phyloP scores from a whole-genome alignment of 805 yeast genomes.

The Lipomyces orientalis region DNA sequence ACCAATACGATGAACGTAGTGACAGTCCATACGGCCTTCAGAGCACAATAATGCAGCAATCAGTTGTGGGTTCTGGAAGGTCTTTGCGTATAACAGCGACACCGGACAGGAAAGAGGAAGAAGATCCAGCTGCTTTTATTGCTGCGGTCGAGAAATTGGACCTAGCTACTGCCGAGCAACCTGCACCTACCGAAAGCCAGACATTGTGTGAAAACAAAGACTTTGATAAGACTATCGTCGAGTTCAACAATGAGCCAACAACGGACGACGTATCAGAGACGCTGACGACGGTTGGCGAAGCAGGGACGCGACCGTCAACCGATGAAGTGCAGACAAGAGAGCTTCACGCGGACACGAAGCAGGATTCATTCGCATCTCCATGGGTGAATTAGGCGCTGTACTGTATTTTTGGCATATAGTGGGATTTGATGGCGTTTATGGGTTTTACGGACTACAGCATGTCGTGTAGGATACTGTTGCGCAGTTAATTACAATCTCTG shows the following conservation, averaged over 20 bases:
- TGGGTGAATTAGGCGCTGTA: not conserved
- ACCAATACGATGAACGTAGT: not conserved
- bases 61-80: not conserved
- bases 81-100: not conserved
- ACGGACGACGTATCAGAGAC: not conserved
- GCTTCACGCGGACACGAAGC: not conserved
- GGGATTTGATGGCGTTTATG: not conserved
- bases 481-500: not conserved
- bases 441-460: not conserved
- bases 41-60: conserved; percentile 5
- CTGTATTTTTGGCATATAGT: not conserved
- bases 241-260: not conserved
- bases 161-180: not conserved
- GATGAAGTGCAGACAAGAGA: not conserved
- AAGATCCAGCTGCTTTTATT: conserved; percentile 25
- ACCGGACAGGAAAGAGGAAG: conserved; percentile 15
- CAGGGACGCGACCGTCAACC: not conserved
- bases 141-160: not conserved
- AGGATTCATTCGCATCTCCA: conserved; percentile 3
- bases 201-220: not conserved
- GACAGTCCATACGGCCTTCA: conserved; percentile 6
- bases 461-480: not conserved
- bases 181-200: not conserved
- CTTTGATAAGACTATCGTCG: not conserved
- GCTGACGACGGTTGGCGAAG: not conserved